These are phyloP conservation scores for Hymenoscyphus albidus DNA, from an alignment of 2,329 filamentous ascomycete species.

Conservation along the genomic window DNA sequence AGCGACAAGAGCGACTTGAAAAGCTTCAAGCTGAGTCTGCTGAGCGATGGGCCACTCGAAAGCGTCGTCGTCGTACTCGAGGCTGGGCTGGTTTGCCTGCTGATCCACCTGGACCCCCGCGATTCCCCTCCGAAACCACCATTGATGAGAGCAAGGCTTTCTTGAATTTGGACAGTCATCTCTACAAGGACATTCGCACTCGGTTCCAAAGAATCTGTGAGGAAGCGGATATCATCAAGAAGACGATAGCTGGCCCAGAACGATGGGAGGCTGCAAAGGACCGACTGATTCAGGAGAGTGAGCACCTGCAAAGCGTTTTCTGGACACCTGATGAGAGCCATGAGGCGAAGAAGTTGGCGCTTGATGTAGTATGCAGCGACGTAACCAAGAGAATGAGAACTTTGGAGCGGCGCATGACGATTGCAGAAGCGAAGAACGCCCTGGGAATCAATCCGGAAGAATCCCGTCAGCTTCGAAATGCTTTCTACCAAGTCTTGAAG, in stretches of 20 bases:
- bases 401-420: constrained; percentile 61
- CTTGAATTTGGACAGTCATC: constrained; percentile 57
- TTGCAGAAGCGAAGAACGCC: constrained; percentile 70
- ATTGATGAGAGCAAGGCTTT: constrained; percentile 73
- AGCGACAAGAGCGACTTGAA: constrained; percentile 50
- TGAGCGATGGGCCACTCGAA: constrained; percentile 59
- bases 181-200: constrained; percentile 62
- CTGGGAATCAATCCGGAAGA: constrained; percentile 66
- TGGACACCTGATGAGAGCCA: constrained; percentile 54
- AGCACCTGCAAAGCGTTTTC: constrained; percentile 60
- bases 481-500: constrained; percentile 63
- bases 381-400: constrained; percentile 76
- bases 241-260: constrained; percentile 69
- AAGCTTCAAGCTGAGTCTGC: constrained; percentile 56
- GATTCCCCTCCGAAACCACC: constrained; percentile 79
- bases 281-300: constrained; percentile 59
- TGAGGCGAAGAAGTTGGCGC: constrained; percentile 61
- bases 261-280: constrained; percentile 70
- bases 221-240: constrained; percentile 65
- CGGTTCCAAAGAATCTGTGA: constrained; percentile 69
- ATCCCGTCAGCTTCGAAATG: constrained; percentile 60
- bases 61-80: constrained; percentile 64
- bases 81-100: constrained; percentile 65
- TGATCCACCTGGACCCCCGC: constrained; percentile 63
- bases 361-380: constrained; percentile 77